Base-by-base conservation (phyloP, 345 rosid genomes). In the Eucalyptus melliodora region DNA sequence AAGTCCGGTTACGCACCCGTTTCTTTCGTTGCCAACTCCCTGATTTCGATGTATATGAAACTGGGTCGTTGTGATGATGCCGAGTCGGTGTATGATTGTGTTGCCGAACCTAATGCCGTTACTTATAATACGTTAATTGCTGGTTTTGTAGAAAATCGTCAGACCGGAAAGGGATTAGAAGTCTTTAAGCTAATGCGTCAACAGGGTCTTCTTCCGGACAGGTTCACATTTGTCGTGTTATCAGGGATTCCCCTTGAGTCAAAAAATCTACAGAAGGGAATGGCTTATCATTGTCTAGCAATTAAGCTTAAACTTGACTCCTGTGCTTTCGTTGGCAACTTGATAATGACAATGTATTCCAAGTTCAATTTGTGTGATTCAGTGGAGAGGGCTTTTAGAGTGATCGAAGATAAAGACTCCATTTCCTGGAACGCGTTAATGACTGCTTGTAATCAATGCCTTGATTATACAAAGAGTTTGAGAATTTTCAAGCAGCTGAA, bases 21-120 rank as follows among this genome's bases (percentile, higher is more conserved):
- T 23, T 92, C 93, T 49, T 96, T 95, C 88, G 97, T 94, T 87
- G 92, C 91, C 59, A 96, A 95, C 88, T 93, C 96, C 5, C 95
- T 95, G 31, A 92, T 94, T 30, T 90, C 96, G 11, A 86, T 95
- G 96, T 95, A 95, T 86, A 93, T 95, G 95, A 94, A 92, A 92
- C 91, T 94, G 30, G 93, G 93, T 21, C 88, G 27, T 81, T 90
- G 90, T 67, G 72, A n/a, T 49, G 95, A 94, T 88, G 96, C 96
- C 13, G 87, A 91, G 44, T 81, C 65, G 42, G 93, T 91, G 12
- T 89, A 88, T 88, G 69, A 59, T 10, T 92, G 55, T 87, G 87
- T 88, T 30, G 56, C 49, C 26, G 91, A 92, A 69, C 93, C 92
- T 9, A 92, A 92, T 89, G 50, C 53, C n/a, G 97, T 95, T 42